Base-by-base conservation (phyloP, 2,329 filamentous ascomycete species). In the Metarhizium guizhouense region DNA sequence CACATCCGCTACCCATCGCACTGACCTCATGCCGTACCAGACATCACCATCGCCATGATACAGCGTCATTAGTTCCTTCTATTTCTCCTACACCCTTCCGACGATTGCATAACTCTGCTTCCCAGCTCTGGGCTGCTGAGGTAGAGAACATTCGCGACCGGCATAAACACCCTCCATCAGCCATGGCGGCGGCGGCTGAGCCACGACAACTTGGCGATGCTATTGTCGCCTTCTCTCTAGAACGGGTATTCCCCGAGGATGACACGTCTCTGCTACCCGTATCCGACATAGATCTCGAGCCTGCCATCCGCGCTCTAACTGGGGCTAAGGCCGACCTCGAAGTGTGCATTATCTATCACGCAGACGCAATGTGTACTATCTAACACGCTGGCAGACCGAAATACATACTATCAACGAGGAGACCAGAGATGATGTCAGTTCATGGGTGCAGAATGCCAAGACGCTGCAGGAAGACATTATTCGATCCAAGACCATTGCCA, bases 401-500 rank as follows among this genome's bases (percentile, higher is more conserved):
- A 87, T 97, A 57, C 86, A 85, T 60, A 70, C 76, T 25, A 82
- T 94, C 59, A 95, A 92, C 70, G 82, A 84, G 65, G 84, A 90
- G 61, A 87, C 85, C 18, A 87, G 86, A 56, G 82, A 85, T 43
- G 87, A 95, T 64, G 87, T 96, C 52, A 87, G 90, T 66, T 82
- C 85, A 53, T 97, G 93, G 93, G 88, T 95, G 56, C 74, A 79
- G 53, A 90, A 94, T 69, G 90, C 92, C 51, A 90, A 90, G 70
- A 83, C 86, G 53, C 81, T 96, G 7, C 90, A 95, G 68, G 82
- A 86, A 59, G 93, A 96, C 66, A 93, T 96, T 61, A 83, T 89
- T 64, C 82, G 83, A 50, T 93, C 90, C 29, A 86, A 90, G 64
- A 80, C 82, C 16, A 85, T 91, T 40, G 91, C 93, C 25, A 85